Percentiles rank a stretch among this genome's conserved stretches.
Conservation (phyloP, 1,284 basidiomycete genomes). For the Trametes polyzona region DNA sequence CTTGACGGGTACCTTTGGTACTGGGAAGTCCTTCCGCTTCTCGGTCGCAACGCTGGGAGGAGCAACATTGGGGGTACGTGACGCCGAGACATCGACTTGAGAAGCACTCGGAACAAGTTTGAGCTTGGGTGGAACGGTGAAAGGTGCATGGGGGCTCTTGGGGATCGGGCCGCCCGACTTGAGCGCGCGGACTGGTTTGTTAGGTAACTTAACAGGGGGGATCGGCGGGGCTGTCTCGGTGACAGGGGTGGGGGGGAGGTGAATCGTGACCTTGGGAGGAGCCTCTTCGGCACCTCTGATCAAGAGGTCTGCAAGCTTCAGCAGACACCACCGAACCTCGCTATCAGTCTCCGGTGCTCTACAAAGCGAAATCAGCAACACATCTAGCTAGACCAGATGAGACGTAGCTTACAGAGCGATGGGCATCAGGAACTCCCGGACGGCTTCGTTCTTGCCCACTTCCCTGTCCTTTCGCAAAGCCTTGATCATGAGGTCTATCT, state of each 20-base stretch:
- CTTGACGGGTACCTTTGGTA: conserved; percentile 40
- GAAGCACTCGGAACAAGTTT: conserved; percentile 47
- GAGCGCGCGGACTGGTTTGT: conserved; percentile 44
- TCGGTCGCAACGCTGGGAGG: conserved; percentile 10
- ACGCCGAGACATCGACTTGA: conserved; percentile 29
- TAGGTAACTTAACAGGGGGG: conserved; percentile 52
- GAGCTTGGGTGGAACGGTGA: conserved; percentile 56
- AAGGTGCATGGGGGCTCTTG: conserved; percentile 48
- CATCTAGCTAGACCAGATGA: neutral
- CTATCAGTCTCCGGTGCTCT: conserved; percentile 79
- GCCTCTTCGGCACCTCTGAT: conserved; percentile 84
- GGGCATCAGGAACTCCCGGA: conserved; percentile 81
- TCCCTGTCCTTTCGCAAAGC: conserved; percentile 83
- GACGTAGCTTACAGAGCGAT: conserved; percentile 67
- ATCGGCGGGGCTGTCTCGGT: conserved; percentile 59
- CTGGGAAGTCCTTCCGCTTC: conserved; percentile 20
- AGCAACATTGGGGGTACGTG: conserved; percentile 31
- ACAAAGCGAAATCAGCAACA: conserved; percentile 14
- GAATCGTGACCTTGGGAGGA: conserved; percentile 86
- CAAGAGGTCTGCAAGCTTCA: conserved; percentile 92
- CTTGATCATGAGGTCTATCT: conserved; percentile 82
- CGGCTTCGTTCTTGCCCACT: conserved; percentile 80
- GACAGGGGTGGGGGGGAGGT: conserved; percentile 79
- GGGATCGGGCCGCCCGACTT: conserved; percentile 47
- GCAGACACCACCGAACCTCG: conserved; percentile 88